Evolutionary conservation across 2,329 filamentous ascomycete genomes (phyloP), one percentile per base, ranked within the genome.

Genomic region (Raffaelea arxii): DNA sequence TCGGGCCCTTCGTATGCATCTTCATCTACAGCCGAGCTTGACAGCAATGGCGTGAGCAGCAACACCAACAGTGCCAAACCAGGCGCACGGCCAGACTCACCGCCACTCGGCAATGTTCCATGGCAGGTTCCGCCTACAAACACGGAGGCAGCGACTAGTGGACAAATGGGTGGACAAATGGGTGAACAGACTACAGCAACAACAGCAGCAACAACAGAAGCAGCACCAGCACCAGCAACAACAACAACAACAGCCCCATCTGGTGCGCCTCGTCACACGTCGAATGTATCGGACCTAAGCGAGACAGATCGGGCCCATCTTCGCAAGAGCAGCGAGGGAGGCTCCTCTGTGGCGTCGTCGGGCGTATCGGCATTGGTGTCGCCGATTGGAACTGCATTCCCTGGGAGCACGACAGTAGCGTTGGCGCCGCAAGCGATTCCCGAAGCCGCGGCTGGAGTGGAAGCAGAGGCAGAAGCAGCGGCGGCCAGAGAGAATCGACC

Each of bases 251-350:
- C 9, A 32, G 27, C 27, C 10, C 27, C 27, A 32, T 16, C 27
- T 9, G 27, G 10, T 10, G 16, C 14, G 32, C 32, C 32, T 48
- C 18, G 52, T 55, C 23, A 46, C 51, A 23, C 55, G 56, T 69
- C 66, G n/a, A 65, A 61, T 44, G 55, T 70, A 16, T 70, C 67
- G 16, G 60, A 61, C 25, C 51, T 71, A 24, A 69, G 64, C 53
- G 66, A 69, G 65, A 70, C 21, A 53, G 60, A 36, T 6, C 14
- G 14, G 6, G 7, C 16, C 14, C 32, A 36, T 6, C 32, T n/a
- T 18, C 32, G 32, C 12, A 49, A 59, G 39, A 4, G 32, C 32
- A 36, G 32, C 32, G 14, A 12, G 14, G 16, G 32, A 12, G 19
- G 32, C 32, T n/a, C 32, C 32, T 12, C 7, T 6, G 6, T 18